Base-by-base conservation (phyloP, 305 asterid species). In the Lippia alba region DNA sequence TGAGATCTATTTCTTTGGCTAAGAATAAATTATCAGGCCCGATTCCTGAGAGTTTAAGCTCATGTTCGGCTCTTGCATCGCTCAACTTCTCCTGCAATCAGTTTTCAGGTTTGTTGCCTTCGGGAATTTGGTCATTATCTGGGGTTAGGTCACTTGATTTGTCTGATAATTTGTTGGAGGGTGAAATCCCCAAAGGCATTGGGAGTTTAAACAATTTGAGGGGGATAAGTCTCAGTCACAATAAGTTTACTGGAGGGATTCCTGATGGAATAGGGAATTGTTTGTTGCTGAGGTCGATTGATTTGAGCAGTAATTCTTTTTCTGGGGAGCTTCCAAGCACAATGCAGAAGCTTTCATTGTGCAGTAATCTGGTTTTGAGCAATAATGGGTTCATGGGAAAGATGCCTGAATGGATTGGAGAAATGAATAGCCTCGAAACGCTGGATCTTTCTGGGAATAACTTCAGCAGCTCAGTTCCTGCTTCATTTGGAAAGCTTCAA, bases 401-500 rank as follows among this genome's bases (percentile, higher is more conserved):
- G 58, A 15, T 89, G 14, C 86, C 88, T 12, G 74, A 79, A 16
- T 89, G 96, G 96, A 77, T 89, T 74, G 91, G 91, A 76, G 84
- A 81, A 63, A 70, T 87, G 90, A 76, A 75, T 50, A 82, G 83
- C 74, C 86, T 89, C 9, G 89, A 84, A 78, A 70, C 63, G 17
- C 74, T 89, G 45, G 94, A 89, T 60, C 70, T 89, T 54, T 85
- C 94, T 14, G 84, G 44, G 55, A 89, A 89, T 69, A 80, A 64
- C 59, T 82, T 87, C 51, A 78, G 83, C 6, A 89, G 91, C 18
- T 59, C 17, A 55, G 33, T 89, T 61, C 86, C 96, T 2, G 76
- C 71, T 78, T 84, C 94, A 6, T 17, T 85, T 8, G 81, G 83
- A 54, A 75, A 84, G 62, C 81, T 89, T 55, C 83, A 18, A 46